These are phyloP conservation scores for Nothophoma quercina DNA, from an alignment of 2,329 filamentous ascomycete species.

Conservation along the genomic window DNA sequence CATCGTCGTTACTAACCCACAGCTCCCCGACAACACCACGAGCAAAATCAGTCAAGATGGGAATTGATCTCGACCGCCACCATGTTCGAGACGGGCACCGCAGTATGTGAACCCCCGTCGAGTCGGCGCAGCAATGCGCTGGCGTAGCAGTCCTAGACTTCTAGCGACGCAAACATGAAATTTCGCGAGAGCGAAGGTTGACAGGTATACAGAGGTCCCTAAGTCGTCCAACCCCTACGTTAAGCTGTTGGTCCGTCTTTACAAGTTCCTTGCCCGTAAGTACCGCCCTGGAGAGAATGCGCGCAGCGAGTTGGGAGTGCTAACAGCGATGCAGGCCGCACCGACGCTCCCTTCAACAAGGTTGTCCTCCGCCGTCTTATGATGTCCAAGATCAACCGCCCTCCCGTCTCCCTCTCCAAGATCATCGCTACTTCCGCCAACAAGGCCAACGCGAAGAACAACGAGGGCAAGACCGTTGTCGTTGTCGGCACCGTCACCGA, in stretches of 20 bases:
- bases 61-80: conserved; percentile 62
- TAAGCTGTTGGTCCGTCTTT: conserved; percentile 97
- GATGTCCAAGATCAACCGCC: conserved; percentile 97
- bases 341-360: conserved; percentile 98
- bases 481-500: conserved; percentile 57
- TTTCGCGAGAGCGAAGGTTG: conserved; percentile 43
- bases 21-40: conserved; percentile 40
- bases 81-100: conserved; percentile 76
- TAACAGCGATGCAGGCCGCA: conserved; percentile 72
- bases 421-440: conserved; percentile 71
- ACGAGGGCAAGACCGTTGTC: conserved; percentile 84
- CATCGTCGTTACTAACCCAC: conserved; percentile 39
- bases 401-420: conserved; percentile 87
- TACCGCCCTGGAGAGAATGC: conserved; percentile 37
- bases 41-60: conserved; percentile 48
- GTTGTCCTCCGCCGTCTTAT: conserved; percentile 96
- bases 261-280: conserved; percentile 95
- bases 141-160: conserved; percentile 50
- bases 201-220: conserved; percentile 51
- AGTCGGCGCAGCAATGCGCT: conserved; percentile 50
- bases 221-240: conserved; percentile 99
- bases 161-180: conserved; percentile 49
- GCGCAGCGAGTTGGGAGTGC: conserved; percentile 21
- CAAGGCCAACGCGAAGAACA: conserved; percentile 59
- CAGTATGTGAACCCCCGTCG: conserved; percentile 52